Evolutionary conservation across 2,329 filamentous ascomycete genomes (phyloP).

Genomic region (Cladophialophora psammophila): DNA sequence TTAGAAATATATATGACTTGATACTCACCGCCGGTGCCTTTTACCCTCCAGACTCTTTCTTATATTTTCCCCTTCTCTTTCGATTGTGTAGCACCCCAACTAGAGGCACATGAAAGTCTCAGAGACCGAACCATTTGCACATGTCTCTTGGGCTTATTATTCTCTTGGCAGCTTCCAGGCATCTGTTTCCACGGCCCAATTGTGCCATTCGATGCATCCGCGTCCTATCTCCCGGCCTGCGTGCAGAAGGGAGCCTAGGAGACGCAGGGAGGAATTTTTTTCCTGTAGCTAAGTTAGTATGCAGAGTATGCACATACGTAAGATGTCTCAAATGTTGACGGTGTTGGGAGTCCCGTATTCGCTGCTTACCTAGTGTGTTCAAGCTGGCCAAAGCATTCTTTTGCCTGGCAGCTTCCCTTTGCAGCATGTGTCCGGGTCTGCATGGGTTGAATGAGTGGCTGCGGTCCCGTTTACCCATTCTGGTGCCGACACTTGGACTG

Average conservation of each 20-base stretch:
- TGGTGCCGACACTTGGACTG: not conserved
- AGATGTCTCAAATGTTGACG: not conserved
- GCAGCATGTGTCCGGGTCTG: not conserved
- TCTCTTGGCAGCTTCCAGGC: not conserved
- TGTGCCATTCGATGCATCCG: not conserved
- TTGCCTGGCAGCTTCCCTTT: not conserved
- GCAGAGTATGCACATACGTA: not conserved
- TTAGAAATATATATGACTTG: constrained; percentile 9
- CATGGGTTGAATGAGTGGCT: not conserved
- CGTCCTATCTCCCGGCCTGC: not conserved
- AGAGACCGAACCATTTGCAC: constrained; percentile 9
- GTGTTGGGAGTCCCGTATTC: not conserved
- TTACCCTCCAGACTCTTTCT: not conserved
- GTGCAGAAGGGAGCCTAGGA: not conserved
- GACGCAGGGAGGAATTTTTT: not conserved
- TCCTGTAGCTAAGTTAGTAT: not conserved
- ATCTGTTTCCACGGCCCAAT: not conserved
- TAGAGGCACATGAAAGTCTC: not conserved
- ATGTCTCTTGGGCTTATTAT: not conserved
- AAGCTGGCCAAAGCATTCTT: not conserved
- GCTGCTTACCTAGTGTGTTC: not conserved
- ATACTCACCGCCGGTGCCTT: not conserved
- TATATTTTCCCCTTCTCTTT: not conserved
- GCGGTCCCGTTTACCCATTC: not conserved
- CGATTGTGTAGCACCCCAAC: not conserved